Evolutionary conservation across 139 green algal genomes (phyloP).

Genomic region (Picochlorum sp.): DNA sequence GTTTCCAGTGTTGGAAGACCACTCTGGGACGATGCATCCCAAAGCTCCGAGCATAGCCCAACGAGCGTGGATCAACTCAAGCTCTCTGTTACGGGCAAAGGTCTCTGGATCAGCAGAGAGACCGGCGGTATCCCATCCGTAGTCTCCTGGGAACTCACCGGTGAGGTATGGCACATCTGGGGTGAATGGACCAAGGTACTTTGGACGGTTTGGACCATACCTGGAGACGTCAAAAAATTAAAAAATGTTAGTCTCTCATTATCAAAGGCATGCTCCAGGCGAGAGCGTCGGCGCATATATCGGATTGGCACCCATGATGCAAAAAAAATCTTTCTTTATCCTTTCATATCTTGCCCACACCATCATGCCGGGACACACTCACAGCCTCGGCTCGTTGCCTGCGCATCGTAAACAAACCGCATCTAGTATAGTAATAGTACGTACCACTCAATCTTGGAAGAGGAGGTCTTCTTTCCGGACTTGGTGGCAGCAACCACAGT

Average conservation of each 20-base stretch:
- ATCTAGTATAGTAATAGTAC: background rate
- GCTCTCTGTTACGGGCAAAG: constrained; percentile 65
- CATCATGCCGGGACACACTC: background rate
- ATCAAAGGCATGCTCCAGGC: too few species aligned
- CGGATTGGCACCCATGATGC: too few species aligned
- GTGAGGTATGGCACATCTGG: constrained; percentile 37
- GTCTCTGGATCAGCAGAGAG: constrained; percentile 79
- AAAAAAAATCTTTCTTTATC: too few species aligned
- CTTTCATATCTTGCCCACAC: too few species aligned
- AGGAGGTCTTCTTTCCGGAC: constrained; percentile 19
- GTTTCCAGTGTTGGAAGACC: constrained; percentile 54
- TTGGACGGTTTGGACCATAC: constrained; percentile 77
- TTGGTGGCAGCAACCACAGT: constrained; percentile 10
- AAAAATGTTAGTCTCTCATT: too few species aligned
- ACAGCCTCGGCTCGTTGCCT: background rate
- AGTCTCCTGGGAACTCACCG: constrained; percentile 58
- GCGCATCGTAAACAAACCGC: background rate
- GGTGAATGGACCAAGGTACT: constrained; percentile 83
- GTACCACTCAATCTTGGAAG: constrained; percentile 14
- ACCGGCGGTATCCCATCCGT: constrained; percentile 70
- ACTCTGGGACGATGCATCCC: constrained; percentile 75
- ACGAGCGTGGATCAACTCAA: constrained; percentile 79
- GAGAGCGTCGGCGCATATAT: too few species aligned
- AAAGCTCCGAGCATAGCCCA: constrained; percentile 94
- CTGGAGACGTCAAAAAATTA: background rate